Conservation (phyloP, 2,329 filamentous ascomycete genomes). For the Clarireedia hainanense region DNA sequence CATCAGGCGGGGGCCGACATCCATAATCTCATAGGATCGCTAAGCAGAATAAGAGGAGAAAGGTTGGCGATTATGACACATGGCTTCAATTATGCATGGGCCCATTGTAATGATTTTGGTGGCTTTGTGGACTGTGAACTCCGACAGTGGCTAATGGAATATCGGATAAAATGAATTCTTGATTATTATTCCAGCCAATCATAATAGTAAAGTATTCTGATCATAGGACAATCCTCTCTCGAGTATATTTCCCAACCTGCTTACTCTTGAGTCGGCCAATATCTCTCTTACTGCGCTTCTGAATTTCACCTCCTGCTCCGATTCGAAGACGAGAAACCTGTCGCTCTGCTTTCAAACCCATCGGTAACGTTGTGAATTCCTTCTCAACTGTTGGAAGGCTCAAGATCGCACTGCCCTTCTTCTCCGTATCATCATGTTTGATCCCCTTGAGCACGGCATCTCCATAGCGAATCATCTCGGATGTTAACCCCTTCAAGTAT, state of each 20-base stretch:
- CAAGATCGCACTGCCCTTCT: conserved; percentile 35
- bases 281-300: conserved; percentile 62
- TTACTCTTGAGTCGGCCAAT: conserved; percentile 71
- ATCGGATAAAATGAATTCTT: not conserved
- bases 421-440: conserved; percentile 24
- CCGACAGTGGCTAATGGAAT: not conserved
- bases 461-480: conserved; percentile 58
- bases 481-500: conserved; percentile 54
- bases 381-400: conserved; percentile 38
- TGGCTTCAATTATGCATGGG: not conserved
- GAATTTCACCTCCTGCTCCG: conserved; percentile 60
- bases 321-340: conserved; percentile 49
- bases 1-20: not conserved
- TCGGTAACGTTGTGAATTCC: conserved; percentile 48
- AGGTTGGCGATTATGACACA: not conserved
- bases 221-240: conserved; percentile 68
- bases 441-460: conserved; percentile 25
- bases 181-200: not conserved
- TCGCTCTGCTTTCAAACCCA: conserved; percentile 59
- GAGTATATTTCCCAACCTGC: conserved; percentile 73
- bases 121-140: no score
- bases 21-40: conserved; percentile 6
- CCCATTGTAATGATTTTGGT: no score
- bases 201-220: not conserved
- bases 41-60: not conserved